Conservation (phyloP, 495 filamentous ascomycete genomes). For the Amphirosellinia nigrospora region DNA sequence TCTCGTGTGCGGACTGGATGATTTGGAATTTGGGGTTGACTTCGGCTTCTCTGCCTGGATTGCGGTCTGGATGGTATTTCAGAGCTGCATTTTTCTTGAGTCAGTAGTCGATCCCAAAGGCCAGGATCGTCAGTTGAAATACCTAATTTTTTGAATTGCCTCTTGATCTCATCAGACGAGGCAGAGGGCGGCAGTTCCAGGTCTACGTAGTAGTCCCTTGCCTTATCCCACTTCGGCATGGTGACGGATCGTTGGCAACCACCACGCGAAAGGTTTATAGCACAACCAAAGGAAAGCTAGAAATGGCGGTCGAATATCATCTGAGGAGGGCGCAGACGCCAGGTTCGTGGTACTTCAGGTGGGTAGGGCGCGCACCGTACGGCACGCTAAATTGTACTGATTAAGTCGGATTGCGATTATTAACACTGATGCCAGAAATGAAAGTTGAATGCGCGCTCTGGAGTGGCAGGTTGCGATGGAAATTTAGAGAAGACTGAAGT, state of each 20-base stretch:
- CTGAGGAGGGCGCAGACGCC: neutral
- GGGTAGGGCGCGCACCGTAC: conserved; percentile 5
- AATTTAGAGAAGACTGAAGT: neutral
- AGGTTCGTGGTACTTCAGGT: neutral
- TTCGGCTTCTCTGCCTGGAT: conserved; percentile 79
- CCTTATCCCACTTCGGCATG: conserved; percentile 78
- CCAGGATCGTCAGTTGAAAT: conserved; percentile 8
- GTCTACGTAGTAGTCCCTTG: conserved; percentile 86
- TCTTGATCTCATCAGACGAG: conserved; percentile 76
- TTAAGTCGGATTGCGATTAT: neutral
- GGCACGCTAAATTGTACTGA: neutral
- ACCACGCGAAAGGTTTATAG: conserved; percentile 7
- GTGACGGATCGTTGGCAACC: conserved; percentile 37
- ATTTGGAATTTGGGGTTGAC: conserved; percentile 81
- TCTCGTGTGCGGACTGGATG: conserved; percentile 85
- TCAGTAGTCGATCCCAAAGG: conserved; percentile 14
- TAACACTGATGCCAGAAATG: neutral
- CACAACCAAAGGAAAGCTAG: neutral
- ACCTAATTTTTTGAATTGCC: conserved; percentile 86
- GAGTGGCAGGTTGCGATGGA: neutral
- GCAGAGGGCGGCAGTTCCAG: conserved; percentile 70
- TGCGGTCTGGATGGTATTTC: conserved; percentile 88
- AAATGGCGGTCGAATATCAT: neutral
- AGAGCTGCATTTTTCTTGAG: conserved; percentile 68
- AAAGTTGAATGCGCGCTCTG: no score